phyloP scores from a whole-genome alignment of 768 basidiomycete species.

The Mycena filopes region DNA sequence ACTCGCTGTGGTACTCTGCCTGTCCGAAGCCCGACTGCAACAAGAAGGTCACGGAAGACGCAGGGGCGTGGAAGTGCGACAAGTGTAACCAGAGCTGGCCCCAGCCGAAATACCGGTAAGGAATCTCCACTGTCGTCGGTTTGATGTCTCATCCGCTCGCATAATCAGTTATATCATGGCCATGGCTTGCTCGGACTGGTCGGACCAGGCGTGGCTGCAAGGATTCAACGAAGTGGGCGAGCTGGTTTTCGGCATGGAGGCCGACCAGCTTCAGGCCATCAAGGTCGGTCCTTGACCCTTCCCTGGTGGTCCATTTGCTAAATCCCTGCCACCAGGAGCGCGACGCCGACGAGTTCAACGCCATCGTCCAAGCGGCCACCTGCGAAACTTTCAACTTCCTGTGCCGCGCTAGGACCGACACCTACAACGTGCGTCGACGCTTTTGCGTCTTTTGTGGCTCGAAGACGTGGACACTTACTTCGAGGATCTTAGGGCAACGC shows the following conservation, averaged over 20 bases:
- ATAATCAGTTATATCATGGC: conserved; percentile 77
- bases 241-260: conserved; percentile 78
- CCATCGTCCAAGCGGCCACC: conserved; percentile 68
- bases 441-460: neutral
- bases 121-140: conserved; percentile 28
- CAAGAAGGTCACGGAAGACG: conserved; percentile 86
- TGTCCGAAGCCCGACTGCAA: conserved; percentile 84
- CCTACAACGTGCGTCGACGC: conserved; percentile 72
- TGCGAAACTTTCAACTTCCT: conserved; percentile 84
- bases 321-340: conserved; percentile 55
- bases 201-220: conserved; percentile 91
- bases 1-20: conserved; percentile 88
- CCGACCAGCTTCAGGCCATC: conserved; percentile 80
- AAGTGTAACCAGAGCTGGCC: conserved; percentile 83
- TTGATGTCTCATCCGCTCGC: conserved; percentile 9
- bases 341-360: conserved; percentile 67
- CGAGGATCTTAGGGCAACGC: conserved; percentile 68
- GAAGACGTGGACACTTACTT: neutral
- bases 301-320: neutral
- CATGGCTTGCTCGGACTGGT: conserved; percentile 90
- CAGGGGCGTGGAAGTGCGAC: conserved; percentile 90
- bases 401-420: conserved; percentile 89
- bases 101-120: conserved; percentile 84
- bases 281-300: conserved; percentile 56
- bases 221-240: conserved; percentile 95